phyloP scores from a whole-genome alignment of 176 grass and related monocot genomes.

The Panicum miliaceum region DNA sequence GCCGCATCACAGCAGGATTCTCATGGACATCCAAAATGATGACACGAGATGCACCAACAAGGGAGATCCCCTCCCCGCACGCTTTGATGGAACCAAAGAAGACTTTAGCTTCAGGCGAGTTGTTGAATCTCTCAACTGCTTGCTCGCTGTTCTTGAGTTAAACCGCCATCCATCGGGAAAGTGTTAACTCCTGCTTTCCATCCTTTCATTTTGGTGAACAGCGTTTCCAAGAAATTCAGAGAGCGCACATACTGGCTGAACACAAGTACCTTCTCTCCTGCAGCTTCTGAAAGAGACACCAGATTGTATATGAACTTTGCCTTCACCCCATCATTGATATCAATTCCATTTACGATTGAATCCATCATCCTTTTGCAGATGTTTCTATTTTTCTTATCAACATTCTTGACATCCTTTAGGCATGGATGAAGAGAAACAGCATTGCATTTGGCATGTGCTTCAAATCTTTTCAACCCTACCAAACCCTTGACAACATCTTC shows the following conservation, averaged over 20 bases:
- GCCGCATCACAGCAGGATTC: conserved; percentile 79
- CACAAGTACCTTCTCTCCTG: conserved; percentile 73
- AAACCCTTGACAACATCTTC: conserved; percentile 49
- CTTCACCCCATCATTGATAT: conserved; percentile 66
- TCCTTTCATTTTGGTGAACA: conserved; percentile 63
- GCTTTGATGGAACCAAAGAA: conserved; percentile 91
- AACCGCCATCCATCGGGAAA: conserved; percentile 61
- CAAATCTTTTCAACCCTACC: conserved; percentile 47
- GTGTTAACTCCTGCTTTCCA: conserved; percentile 62
- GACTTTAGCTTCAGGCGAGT: conserved; percentile 65
- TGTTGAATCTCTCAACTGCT: conserved; percentile 69
- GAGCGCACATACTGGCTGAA: conserved; percentile 78
- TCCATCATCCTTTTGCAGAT: conserved; percentile 47
- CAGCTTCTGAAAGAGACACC: conserved; percentile 63
- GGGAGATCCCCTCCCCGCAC: conserved; percentile 85
- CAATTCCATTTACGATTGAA: conserved; percentile 39
- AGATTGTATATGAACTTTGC: conserved; percentile 65
- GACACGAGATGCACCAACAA: conserved; percentile 70
- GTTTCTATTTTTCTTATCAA: conserved; percentile 29
- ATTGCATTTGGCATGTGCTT: conserved; percentile 55
- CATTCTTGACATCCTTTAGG: conserved; percentile 51
- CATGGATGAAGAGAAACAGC: conserved; percentile 77
- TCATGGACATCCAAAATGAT: conserved; percentile 86
- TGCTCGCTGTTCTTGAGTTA: conserved; percentile 53
- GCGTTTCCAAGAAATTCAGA: conserved; percentile 62